Conservation (phyloP, 768 basidiomycete species). For the Tricholoma sp. region DNA sequence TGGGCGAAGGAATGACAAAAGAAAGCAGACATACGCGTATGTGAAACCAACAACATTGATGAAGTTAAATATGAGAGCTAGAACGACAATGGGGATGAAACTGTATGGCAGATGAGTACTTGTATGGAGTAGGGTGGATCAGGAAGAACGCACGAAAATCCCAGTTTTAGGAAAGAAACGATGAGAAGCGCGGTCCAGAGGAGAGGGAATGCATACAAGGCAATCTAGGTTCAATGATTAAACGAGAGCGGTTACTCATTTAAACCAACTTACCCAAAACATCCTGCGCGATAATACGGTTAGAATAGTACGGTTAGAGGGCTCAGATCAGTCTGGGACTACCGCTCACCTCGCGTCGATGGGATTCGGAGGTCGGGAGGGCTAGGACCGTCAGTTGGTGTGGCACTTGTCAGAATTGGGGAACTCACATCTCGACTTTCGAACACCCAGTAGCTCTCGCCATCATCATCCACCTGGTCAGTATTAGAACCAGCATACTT, state of each 20-base stretch:
- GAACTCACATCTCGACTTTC: constrained; percentile 87
- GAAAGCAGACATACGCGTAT: constrained; percentile 62
- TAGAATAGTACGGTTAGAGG: constrained; percentile 1
- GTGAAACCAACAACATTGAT: constrained; percentile 97
- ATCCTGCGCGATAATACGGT: constrained; percentile 46
- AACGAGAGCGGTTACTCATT: background rate
- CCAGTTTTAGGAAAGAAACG: constrained; percentile 86
- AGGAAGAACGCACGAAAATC: constrained; percentile 61
- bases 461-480: constrained; percentile 86
- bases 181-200: constrained; percentile 86
- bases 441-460: constrained; percentile 96
- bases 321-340: background rate
- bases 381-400: constrained; percentile 37
- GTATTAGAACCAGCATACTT: background rate
- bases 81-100: constrained; percentile 89
- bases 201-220: constrained; percentile 84
- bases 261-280: constrained; percentile 70
- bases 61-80: constrained; percentile 94
- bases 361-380: constrained; percentile 83
- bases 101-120: constrained; percentile 32
- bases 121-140: background rate
- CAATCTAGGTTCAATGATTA: constrained; percentile 47
- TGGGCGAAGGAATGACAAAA: constrained; percentile 9
- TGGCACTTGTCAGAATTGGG: background rate
- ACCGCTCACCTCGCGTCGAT: constrained; percentile 74